These are phyloP conservation scores for Pseudogymnoascus sp. DNA, from an alignment of 2,329 filamentous ascomycete species.

Conservation along the genomic window DNA sequence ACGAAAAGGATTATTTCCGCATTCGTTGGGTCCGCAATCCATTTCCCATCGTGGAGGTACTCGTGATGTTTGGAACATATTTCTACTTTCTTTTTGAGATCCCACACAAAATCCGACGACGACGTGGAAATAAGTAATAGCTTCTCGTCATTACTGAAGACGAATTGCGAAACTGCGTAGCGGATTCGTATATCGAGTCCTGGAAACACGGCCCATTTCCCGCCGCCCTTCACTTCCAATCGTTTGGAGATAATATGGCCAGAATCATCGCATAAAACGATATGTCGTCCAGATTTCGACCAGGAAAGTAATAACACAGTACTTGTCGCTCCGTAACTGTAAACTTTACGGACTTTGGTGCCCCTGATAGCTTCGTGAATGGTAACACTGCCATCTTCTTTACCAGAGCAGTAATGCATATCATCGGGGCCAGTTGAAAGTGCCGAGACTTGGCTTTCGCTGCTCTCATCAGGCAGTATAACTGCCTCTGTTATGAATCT, in stretches of 20 bases:
- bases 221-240: not conserved
- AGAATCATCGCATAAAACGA: constrained; percentile 16
- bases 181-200: constrained; percentile 10
- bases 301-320: not conserved
- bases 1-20: not conserved
- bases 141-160: constrained; percentile 13
- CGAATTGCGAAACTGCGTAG: constrained; percentile 8
- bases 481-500: not conserved
- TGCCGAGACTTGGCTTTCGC: constrained; percentile 12
- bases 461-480: not conserved
- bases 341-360: constrained; percentile 4
- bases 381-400: constrained; percentile 18
- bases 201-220: constrained; percentile 14
- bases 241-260: constrained; percentile 13
- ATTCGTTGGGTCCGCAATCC: not conserved
- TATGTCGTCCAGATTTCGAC: constrained; percentile 8
- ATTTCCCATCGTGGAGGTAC: not conserved
- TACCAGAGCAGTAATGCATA: constrained; percentile 19
- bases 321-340: not conserved
- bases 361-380: constrained; percentile 13
- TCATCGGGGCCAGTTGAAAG: constrained; percentile 7
- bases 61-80: not conserved
- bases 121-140: constrained; percentile 10
- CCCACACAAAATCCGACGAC: not conserved
- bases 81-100: not conserved